A percentile compares a stretch with the other conserved stretches of the same genome.
These are phyloP conservation scores for Phoma sp. DNA, from an alignment of 2,329 filamentous ascomycete species.

Conservation along the genomic window DNA sequence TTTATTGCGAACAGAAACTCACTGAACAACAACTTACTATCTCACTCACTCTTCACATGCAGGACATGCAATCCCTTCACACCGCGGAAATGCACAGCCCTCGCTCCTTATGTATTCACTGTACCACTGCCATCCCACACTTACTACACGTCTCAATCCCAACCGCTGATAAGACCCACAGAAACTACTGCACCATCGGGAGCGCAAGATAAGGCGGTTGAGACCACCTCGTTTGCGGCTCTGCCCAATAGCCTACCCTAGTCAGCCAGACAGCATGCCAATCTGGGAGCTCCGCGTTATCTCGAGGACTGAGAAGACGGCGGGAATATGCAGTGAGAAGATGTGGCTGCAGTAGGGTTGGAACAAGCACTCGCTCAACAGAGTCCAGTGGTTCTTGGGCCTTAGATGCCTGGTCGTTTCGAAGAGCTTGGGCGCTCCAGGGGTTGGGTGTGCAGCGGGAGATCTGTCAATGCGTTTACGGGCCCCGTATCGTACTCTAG, in stretches of 20 bases:
- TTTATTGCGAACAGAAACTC: neutral
- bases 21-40: neutral
- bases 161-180: conserved; percentile 16
- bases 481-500: conserved; percentile 6
- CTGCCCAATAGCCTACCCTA: conserved; percentile 6
- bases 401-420: neutral
- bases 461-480: conserved; percentile 8
- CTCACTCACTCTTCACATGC: neutral
- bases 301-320: neutral
- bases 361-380: conserved; percentile 9
- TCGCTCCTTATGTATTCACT: conserved; percentile 9
- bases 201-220: conserved; percentile 11
- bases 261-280: conserved; percentile 1
- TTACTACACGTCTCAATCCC: conserved; percentile 8
- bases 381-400: neutral
- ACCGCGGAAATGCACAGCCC: conserved; percentile 1
- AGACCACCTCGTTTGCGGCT: conserved; percentile 8
- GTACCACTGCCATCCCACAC: conserved; percentile 4
- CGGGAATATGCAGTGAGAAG: neutral
- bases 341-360: neutral
- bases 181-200: conserved; percentile 16
- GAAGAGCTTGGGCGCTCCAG: neutral
- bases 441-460: neutral
- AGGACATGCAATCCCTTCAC: neutral
- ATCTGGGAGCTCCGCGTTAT: neutral